phyloP scores from a whole-genome alignment of 129 eudicot genomes.

The Rutidosis leptorrhynchoides region DNA sequence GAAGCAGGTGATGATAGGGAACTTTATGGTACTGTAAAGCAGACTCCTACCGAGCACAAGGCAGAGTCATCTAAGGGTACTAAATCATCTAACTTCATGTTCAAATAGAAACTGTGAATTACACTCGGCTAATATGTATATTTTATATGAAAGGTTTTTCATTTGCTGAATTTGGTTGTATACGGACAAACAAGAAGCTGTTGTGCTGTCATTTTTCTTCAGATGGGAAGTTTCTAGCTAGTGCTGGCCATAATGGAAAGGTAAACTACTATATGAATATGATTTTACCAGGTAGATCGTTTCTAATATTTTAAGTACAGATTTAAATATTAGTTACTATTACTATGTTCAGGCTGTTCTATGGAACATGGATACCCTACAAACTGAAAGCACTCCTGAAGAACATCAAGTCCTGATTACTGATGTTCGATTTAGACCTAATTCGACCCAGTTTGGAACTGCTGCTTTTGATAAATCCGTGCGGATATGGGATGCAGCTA shows the following conservation, averaged over 20 bases:
- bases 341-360: slow-evolving; percentile 57
- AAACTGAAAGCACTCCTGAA: slow-evolving; percentile 78
- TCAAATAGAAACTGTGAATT: background rate
- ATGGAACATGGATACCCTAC: slow-evolving; percentile 89
- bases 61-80: slow-evolving; percentile 68
- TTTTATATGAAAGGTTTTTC: slow-evolving; percentile 55
- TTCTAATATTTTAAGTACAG: background rate
- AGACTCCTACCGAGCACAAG: slow-evolving; percentile 46
- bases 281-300: background rate
- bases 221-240: slow-evolving; percentile 82
- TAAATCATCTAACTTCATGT: background rate
- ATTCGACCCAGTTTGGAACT: slow-evolving; percentile 84
- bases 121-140: background rate
- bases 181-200: slow-evolving; percentile 68
- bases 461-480: slow-evolving; percentile 78
- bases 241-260: slow-evolving; percentile 88
- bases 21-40: slow-evolving; percentile 55
- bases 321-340: slow-evolving; percentile 13
- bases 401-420: slow-evolving; percentile 70
- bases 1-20: slow-evolving; percentile 77
- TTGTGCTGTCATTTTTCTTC: slow-evolving; percentile 88
- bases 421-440: slow-evolving; percentile 85
- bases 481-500: slow-evolving; percentile 93
- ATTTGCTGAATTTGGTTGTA: slow-evolving; percentile 75
- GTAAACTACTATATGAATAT: slow-evolving; percentile 28